Base-by-base conservation (phyloP, 2,329 filamentous ascomycete species). In the Coleophoma eucalyptorum region DNA sequence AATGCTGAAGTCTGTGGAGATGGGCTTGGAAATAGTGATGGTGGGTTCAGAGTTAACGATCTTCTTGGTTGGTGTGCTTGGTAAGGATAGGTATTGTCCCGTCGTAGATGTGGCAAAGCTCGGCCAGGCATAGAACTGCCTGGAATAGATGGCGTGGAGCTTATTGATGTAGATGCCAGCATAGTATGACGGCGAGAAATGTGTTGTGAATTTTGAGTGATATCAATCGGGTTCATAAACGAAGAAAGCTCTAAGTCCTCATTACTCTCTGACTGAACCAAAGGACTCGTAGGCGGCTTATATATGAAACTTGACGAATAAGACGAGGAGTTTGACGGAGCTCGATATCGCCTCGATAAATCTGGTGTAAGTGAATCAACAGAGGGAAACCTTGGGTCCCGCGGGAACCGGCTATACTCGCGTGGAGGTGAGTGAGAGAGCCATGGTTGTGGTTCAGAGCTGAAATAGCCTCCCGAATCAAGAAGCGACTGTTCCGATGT, bases 261-360 rank as follows among this genome's bases (percentile, higher is more conserved):
- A 58, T 92, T 94, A 69, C 86, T 95, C 62, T 90, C 84, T 40
- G 91, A 90, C 62, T 97, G 86, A 1, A 95, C 92, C 11, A 99
- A 75, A 13, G 94, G 94, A 62, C 92, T 97, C 2, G 94, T 97
- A 0, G 94, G 93, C 2, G 89, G 83, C 69, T 93, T 87, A 55
- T 96, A 87, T 32, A 88, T 78, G 66, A 96, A 97, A 60, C 83
- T 91, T 2, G 85, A 87, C 0, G 88, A 86, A 13, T 89, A 76
- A 1, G 90, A 88, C 7, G 86, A 90, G 3, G 85, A 86, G 10
- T 87, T 63, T 1, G 83, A 85, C 7, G 86, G 85, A 35, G 63
- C 63, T 54, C 60, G 56, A 45, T 58, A 61, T 21, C 54, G 56
- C 40, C 40, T 20, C n/a, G 41, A 35, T 11, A 51, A 33, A 34